Percentiles rank a stretch among this genome's conserved stretches.
phyloP scores from a whole-genome alignment of 2,329 filamentous ascomycete genomes.

The Phialophora chinensis region DNA sequence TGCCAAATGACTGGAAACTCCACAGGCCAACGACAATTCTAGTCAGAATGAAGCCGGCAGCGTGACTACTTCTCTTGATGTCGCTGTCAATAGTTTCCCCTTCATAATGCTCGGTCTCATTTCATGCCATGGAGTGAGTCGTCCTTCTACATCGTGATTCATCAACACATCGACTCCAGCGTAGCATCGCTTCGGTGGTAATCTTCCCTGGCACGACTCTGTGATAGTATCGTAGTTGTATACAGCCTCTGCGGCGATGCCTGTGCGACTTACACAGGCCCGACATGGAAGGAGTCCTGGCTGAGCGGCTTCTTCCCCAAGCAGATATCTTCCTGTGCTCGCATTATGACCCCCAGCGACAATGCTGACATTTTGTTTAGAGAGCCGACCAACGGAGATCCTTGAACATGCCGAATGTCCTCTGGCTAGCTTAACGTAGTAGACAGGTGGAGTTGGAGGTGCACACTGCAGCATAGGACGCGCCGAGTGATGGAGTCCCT shows the following conservation, averaged over 20 bases:
- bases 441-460: conserved; percentile 32
- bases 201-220: conserved; percentile 1
- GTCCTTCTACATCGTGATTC: neutral
- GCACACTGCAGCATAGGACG: neutral
- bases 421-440: conserved; percentile 30
- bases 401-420: conserved; percentile 46
- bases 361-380: conserved; percentile 43
- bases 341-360: conserved; percentile 38
- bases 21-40: neutral
- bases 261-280: conserved; percentile 45
- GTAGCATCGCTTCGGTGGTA: neutral
- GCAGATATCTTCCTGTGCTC: conserved; percentile 24
- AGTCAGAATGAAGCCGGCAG: neutral
- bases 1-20: no score
- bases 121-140: neutral
- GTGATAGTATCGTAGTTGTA: conserved; percentile 46
- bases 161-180: neutral
- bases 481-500: no score
- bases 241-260: conserved; percentile 47
- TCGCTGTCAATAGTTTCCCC: neutral
- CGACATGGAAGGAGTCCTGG: conserved; percentile 28
- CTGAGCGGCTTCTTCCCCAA: conserved; percentile 30
- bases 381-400: conserved; percentile 46
- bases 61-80: neutral
- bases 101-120: neutral